Evolutionary conservation across 1,284 basidiomycete species (phyloP).

Genomic region (Apiotrichum porosum): DNA sequence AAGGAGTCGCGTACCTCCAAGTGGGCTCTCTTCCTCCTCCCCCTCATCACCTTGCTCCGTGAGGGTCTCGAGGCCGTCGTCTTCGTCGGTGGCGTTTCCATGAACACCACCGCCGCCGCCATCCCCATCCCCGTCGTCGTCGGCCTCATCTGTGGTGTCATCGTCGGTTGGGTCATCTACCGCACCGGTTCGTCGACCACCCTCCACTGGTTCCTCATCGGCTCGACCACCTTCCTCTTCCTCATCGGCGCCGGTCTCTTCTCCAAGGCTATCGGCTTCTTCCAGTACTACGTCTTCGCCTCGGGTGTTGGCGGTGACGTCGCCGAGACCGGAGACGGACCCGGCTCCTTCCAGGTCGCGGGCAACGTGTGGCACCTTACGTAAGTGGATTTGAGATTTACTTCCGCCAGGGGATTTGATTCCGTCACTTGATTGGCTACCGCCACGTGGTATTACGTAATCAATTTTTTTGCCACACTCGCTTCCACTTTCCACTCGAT

Average conservation of each 20-base stretch:
- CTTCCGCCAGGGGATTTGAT: too few species aligned
- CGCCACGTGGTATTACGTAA: too few species aligned
- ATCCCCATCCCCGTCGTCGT: conserved; percentile 85
- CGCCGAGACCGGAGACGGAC: conserved; percentile 59
- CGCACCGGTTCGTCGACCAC: conserved; percentile 48
- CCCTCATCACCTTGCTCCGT: conserved; percentile 75
- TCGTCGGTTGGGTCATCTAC: conserved; percentile 54
- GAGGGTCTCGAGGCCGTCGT: conserved; percentile 91
- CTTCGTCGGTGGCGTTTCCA: conserved; percentile 87
- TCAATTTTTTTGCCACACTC: too few species aligned
- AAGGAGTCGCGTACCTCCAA: conserved; percentile 54
- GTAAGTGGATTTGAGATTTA: too few species aligned
- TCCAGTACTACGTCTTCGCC: conserved; percentile 58
- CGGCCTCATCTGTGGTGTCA: conserved; percentile 68
- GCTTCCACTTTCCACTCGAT: too few species aligned
- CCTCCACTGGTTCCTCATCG: conserved; percentile 69
- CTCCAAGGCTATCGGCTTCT: conserved; percentile 61
- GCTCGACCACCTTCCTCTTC: conserved; percentile 82
- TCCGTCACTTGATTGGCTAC: too few species aligned
- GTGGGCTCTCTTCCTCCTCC: conserved; percentile 82
- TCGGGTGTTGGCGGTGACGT: conserved; percentile 63
- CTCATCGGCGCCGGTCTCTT: conserved; percentile 89
- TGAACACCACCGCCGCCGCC: conserved; percentile 69
- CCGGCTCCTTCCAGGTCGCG: conserved; percentile 60
- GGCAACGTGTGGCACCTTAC: conserved; percentile 71